Conservation (phyloP, 164 flowering plant species). For the Berberis thunbergii region DNA sequence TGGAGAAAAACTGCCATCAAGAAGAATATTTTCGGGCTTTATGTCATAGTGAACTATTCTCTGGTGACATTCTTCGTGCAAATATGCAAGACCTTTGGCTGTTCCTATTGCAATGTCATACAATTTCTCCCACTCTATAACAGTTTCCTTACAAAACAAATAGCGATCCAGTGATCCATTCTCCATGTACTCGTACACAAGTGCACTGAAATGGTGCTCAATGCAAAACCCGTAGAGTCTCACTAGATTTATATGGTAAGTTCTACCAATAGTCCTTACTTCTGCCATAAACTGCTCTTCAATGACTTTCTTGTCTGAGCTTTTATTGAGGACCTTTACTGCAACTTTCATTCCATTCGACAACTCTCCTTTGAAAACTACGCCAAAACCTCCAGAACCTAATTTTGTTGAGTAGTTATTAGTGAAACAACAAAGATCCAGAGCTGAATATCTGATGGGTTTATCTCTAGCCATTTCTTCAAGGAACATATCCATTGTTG, state of each 20-base stretch:
- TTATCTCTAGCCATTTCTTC: too few relatives aligned
- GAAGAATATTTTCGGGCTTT: slow-evolving; percentile 20
- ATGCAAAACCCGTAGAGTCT: neutral
- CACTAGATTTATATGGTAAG: neutral
- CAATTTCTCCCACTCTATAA: neutral
- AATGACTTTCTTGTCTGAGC: neutral
- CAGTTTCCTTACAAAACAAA: neutral
- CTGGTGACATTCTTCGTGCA: slow-evolving; percentile 27
- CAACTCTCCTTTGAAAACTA: neutral
- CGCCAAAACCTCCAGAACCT: neutral
- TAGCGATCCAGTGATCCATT: neutral
- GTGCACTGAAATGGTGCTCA: neutral
- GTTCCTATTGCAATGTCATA: neutral
- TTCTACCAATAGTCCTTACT: neutral
- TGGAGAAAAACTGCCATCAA: slow-evolving; percentile 11
- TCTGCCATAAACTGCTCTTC: neutral
- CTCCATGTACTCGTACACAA: slow-evolving; percentile 1
- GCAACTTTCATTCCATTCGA: neutral
- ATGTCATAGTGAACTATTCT: slow-evolving; percentile 26
- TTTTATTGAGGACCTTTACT: neutral
- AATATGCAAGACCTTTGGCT: slow-evolving; percentile 24
- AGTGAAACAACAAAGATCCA: too few relatives aligned
- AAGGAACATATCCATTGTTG: too few relatives aligned
- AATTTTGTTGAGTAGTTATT: neutral
- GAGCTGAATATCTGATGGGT: too few relatives aligned